Percentiles rank a stretch among this genome's conserved stretches.
These are phyloP conservation scores for Dalechampia spathulata DNA, from an alignment of 441 rosid species.

Conservation along the genomic window DNA sequence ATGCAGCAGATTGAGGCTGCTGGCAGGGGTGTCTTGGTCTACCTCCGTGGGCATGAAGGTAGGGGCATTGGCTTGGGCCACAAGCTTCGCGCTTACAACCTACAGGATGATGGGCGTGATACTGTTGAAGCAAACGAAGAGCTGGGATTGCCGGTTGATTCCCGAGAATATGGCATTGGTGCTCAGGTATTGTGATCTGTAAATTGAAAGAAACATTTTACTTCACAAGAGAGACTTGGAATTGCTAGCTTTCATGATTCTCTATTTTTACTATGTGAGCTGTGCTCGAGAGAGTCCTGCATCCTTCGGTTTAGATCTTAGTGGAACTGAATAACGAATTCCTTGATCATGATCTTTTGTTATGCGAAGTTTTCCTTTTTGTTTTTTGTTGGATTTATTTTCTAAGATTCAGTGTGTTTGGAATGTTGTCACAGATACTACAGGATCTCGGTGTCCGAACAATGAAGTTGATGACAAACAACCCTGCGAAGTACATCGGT, in stretches of 20 bases:
- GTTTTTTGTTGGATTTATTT: too few relatives aligned
- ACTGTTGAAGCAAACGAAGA: conserved; percentile 91
- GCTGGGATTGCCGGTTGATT: conserved; percentile 77
- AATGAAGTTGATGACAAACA: conserved; percentile 88
- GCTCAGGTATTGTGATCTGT: conserved; percentile 50
- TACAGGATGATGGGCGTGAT: conserved; percentile 85
- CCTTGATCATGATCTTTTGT: too few relatives aligned
- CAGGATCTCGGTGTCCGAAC: conserved; percentile 70
- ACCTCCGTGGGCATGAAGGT: conserved; percentile 92
- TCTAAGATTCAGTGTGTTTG: neutral
- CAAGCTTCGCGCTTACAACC: conserved; percentile 83
- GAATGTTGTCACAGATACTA: conserved; percentile 40
- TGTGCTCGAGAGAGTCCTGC: neutral
- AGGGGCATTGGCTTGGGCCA: conserved; percentile 92
- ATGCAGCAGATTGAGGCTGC: conserved; percentile 80
- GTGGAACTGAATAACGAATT: too few relatives aligned
- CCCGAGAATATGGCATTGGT: conserved; percentile 86
- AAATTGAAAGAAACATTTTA: too few relatives aligned
- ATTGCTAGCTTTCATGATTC: too few relatives aligned
- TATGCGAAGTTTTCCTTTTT: too few relatives aligned
- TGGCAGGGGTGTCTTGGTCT: conserved; percentile 76
- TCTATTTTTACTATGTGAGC: too few relatives aligned
- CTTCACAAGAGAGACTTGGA: too few relatives aligned
- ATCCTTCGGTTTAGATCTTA: neutral
- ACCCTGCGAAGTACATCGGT: conserved; percentile 68